phyloP scores from a whole-genome alignment of 2,329 filamentous ascomycete species.

The Phaeosphaeriaceae sp. region DNA sequence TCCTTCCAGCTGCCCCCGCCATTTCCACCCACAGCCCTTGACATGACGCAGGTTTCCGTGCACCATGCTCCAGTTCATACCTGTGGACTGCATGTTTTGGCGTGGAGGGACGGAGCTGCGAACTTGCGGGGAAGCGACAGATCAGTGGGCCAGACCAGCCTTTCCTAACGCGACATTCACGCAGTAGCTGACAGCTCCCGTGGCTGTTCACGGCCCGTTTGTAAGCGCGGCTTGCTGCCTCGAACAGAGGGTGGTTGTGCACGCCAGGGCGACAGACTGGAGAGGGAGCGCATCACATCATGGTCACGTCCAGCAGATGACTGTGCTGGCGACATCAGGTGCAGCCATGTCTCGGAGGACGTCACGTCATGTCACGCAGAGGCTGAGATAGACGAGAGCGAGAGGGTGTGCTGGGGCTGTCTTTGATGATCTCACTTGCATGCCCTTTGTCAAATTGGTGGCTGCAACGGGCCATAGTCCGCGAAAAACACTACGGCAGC shows the following conservation, averaged over 20 bases:
- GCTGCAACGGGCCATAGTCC: conserved; percentile 17
- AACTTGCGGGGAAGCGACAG: background rate
- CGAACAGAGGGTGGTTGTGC: background rate
- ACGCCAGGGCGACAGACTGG: background rate
- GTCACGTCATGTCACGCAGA: conserved; percentile 15
- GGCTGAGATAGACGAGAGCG: conserved; percentile 12
- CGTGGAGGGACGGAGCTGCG: background rate
- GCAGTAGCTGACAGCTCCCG: background rate
- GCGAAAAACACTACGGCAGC: conserved; percentile 16
- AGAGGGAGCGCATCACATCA: too few relatives aligned
- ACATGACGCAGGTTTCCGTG: too few relatives aligned
- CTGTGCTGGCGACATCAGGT: conserved; percentile 2
- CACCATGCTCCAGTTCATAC: too few relatives aligned
- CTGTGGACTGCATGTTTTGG: background rate
- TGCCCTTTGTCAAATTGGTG: conserved; percentile 14
- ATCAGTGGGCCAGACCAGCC: background rate
- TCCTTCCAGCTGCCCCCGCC: too few relatives aligned
- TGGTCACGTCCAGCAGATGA: conserved; percentile 7
- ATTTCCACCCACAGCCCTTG: background rate
- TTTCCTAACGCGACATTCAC: conserved; percentile 1
- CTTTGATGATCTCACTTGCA: conserved; percentile 29
- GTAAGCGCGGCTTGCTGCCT: conserved; percentile 25
- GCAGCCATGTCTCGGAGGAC: conserved; percentile 12
- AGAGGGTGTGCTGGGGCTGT: conserved; percentile 6
- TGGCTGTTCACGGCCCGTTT: conserved; percentile 27